Base-by-base conservation (phyloP, 2,329 filamentous ascomycete genomes). In the Colletotrichum sublineola region DNA sequence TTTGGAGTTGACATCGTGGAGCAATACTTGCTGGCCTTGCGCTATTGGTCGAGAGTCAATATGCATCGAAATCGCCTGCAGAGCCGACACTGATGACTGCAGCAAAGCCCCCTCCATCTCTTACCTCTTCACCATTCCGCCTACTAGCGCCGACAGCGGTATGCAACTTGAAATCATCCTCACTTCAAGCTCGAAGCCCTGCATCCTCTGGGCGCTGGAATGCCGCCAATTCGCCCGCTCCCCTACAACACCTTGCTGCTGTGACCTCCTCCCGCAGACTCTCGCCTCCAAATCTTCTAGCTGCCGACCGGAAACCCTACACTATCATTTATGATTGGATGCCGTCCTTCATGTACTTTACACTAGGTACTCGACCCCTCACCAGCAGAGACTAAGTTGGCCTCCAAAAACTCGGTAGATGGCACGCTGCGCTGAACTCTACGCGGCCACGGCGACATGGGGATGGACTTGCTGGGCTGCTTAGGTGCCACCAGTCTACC, bases 111-210 rank as follows among this genome's bases (percentile, higher is more conserved):
- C 62, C n/a, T 38, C 62, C 15, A 48, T 67, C 48, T 50, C 63
- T 48, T 24, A 14, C 36, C 38, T 62, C n/a, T 40, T 46, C 29
- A 46, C 63, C 63, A 48, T 71, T 63, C 24, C 44, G 36, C 64
- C 29, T 57, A 44, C 44, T 24, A 11, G 40, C 31, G 56, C n/a
- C 40, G 44, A 29, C 42, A 42, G 18, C 52, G 15, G 64, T 44
- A 42, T 68, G 58, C 44, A 68, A 52, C 36, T 68, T 55, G 64
- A 71, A 68, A 64, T 68, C 68, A 71, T 71, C 69, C 58, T 63
- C 56, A 61, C 55, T n/a, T 48, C 61, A 53, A 36, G 46, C 48
- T 63, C 12, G 36, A 53, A 42, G 61, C 61, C 36, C 36, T 42
- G 61, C 24, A 38, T 53, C n/a, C 36, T 31, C 61, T 42, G 46